phyloP scores from a whole-genome alignment of 2,329 filamentous ascomycete genomes.

The Penicillium palitans region DNA sequence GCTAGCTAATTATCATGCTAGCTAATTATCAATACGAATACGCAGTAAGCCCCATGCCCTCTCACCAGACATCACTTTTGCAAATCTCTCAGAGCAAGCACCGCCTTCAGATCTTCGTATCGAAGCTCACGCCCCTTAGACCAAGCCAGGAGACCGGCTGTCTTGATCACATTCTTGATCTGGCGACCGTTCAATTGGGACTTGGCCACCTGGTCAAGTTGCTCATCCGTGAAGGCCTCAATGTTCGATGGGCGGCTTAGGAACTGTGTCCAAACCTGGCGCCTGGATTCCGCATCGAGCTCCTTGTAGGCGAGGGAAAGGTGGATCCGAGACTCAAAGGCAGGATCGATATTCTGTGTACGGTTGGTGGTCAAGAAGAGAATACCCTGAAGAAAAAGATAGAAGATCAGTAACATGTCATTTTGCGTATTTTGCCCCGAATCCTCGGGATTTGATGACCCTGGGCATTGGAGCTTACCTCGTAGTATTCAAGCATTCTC shows the following conservation, averaged over 20 bases:
- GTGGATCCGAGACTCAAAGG: constrained; percentile 52
- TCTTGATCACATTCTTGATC: constrained; percentile 50
- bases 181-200: constrained; percentile 37
- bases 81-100: constrained; percentile 12
- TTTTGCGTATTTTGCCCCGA: not conserved
- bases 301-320: constrained; percentile 41
- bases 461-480: constrained; percentile 14
- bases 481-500: constrained; percentile 33
- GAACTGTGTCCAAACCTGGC: constrained; percentile 50
- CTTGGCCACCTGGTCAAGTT: constrained; percentile 27
- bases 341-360: constrained; percentile 52
- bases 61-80: not conserved
- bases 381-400: constrained; percentile 44
- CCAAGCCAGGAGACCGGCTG: constrained; percentile 43
- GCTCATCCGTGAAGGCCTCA: constrained; percentile 17
- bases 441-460: too few species aligned
- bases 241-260: constrained; percentile 26
- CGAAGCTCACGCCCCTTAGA: constrained; percentile 19
- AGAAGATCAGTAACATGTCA: constrained; percentile 35
- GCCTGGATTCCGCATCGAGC: constrained; percentile 37
- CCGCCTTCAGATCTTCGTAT: constrained; percentile 24
- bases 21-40: not conserved
- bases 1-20: not conserved
- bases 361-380: constrained; percentile 55
- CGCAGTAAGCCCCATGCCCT: not conserved